Percentiles rank a stretch among this genome's conserved stretches.
These are phyloP conservation scores for Scutellaria minor DNA, from an alignment of 257 asterid genomes.

Conservation along the genomic window DNA sequence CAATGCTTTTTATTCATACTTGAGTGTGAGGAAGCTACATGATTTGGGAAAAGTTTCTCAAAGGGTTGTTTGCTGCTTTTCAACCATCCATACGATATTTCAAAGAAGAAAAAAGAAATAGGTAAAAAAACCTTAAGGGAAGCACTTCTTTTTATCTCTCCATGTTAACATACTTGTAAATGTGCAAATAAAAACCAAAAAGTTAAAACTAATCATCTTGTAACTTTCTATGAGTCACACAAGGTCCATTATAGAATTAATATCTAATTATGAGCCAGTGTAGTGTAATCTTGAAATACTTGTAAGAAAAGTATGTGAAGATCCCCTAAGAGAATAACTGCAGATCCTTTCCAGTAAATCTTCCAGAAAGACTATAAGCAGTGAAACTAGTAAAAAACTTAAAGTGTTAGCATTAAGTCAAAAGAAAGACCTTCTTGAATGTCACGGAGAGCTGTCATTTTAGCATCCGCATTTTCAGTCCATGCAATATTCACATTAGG, in stretches of 20 bases:
- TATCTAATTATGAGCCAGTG: conserved; percentile 12
- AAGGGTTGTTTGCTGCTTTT: background rate
- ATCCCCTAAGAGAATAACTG: background rate
- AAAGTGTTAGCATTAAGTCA: conserved; percentile 8
- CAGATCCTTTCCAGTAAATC: background rate
- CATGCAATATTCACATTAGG: conserved; percentile 82
- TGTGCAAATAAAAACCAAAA: background rate
- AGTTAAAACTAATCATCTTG: background rate
- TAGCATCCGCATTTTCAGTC: conserved; percentile 64
- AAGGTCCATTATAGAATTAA: conserved; percentile 17
- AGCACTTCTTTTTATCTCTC: background rate
- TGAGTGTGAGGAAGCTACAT: background rate
- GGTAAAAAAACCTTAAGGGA: background rate
- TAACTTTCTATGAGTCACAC: background rate
- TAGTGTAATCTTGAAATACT: background rate
- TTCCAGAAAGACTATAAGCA: conserved; percentile 3
- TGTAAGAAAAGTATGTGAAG: background rate
- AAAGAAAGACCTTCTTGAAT: conserved; percentile 66
- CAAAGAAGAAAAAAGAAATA: background rate
- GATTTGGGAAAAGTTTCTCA: background rate
- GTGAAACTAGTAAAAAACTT: background rate
- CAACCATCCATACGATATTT: too few relatives aligned
- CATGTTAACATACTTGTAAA: background rate
- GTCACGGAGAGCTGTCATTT: conserved; percentile 72
- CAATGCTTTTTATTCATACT: background rate